Evolutionary conservation across 106 monocot species (phyloP), one percentile per base, ranked within the genome.

Genomic region (Dioscorea zingiberensis): DNA sequence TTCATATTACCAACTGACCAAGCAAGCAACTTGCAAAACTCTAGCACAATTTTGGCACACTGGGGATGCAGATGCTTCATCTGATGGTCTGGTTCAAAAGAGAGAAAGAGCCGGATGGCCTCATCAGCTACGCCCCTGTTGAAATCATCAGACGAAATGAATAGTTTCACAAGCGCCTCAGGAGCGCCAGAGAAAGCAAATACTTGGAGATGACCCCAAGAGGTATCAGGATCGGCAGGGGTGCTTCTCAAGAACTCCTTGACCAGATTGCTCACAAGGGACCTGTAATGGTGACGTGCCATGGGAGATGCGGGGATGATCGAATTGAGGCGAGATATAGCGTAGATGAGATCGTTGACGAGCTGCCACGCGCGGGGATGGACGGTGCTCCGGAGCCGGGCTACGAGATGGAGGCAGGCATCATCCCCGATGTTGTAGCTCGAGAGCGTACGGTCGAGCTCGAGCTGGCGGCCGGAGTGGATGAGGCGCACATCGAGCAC

Each of bases 401-500:
- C 69, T 0, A 64, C 64, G 27, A 94, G 84, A 6, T 85, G 77
- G 47, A 94, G 70, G 56, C 46, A 47, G 27, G 84, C 45, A 65
- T 89, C 87, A 16, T 60, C 66, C 66, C 53, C 45, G 29, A 90
- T 58, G 53, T 47, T 48, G 54, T 54, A 77, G 3, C 65, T 69
- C 7, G 69, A 59, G 19, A 94, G 77, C 32, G 84, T 82, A 25
- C 19, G 21, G 12, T 77, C 79, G 16, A 19, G 24, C 6, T 46
- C 29, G 11, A 94, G 87, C 77, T 87, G 87, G 8, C 84, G 78
- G 18, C 87, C 81, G 25, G 60, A n/a, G 57, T 80, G 83, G 59
- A 90, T 73, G 24, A 94, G 64, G 11, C 90, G 77, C 30, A 65
- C 71, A 17, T 84, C 81, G 27, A 24, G 16, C 27, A 27, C 60